These are phyloP conservation scores for Andrographis paniculata DNA, from an alignment of 305 asterid species.

Conservation along the genomic window DNA sequence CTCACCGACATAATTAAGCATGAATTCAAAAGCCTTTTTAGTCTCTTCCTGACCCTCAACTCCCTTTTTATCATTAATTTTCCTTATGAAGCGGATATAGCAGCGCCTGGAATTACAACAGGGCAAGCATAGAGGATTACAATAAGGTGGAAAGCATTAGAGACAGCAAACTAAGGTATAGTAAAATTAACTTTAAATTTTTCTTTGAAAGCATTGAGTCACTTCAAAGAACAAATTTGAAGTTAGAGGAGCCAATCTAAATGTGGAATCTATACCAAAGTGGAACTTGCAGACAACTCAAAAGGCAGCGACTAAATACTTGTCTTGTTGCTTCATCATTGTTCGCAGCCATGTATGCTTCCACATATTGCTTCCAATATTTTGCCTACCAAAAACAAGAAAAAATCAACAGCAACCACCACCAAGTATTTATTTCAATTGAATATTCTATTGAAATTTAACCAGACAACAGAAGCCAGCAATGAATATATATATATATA, in stretches of 20 bases:
- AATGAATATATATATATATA: too few species aligned
- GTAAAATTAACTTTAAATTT: too few species aligned
- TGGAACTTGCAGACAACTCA: conserved; percentile 82
- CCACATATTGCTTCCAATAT: conserved; percentile 93
- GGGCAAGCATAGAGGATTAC: conserved; percentile 8
- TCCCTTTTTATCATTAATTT: conserved; percentile 80
- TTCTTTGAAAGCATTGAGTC: background rate
- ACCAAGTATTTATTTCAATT: background rate
- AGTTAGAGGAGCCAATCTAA: background rate
- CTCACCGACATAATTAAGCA: conserved; percentile 81
- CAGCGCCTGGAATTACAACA: conserved; percentile 62
- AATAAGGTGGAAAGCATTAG: too few species aligned
- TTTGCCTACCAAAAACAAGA: conserved; percentile 46
- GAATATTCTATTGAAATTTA: background rate
- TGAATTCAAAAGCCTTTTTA: conserved; percentile 88
- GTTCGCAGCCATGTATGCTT: conserved; percentile 80
- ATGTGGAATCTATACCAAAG: conserved; percentile 45
- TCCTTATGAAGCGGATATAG: conserved; percentile 84
- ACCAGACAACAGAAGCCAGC: too few species aligned
- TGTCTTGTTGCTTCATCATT: conserved; percentile 85
- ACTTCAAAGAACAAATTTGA: conserved; percentile 14
- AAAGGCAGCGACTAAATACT: conserved; percentile 88
- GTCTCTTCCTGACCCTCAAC: conserved; percentile 90
- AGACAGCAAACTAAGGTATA: too few species aligned
- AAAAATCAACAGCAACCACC: background rate